Base-by-base conservation (phyloP, 2,329 filamentous ascomycete genomes). In the Drechslerella dactyloides region DNA sequence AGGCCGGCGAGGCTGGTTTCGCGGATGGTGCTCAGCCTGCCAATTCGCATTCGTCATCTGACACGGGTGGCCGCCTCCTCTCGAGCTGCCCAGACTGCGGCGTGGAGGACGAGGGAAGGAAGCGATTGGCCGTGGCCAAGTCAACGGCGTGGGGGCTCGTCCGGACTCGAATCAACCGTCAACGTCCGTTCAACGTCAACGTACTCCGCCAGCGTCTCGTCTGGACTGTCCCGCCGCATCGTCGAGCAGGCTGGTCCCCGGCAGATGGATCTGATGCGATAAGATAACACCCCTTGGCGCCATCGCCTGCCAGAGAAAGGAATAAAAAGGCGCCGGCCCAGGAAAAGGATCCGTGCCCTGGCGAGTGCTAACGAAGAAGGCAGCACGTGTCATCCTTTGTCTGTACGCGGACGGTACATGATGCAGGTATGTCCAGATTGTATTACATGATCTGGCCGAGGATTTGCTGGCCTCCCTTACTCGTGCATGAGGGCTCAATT, bases 261-360 rank as follows among this genome's bases (percentile, higher is more conserved):
- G 27, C 27, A 4, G 27, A 33, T 33, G 3, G 27, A 33, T 33
- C 27, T 33, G 27, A 70, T 70, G 44, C 63, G 66, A 70, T 70
- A 63, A 70, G 66, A 70, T 70, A 70, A 70, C 23, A 10, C n/a
- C n/a, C 30, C 59, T 35, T 54, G 59, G 15, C 58, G 27, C 52
- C 46, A 15, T n/a, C 30, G 15, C 24, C 27, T 35, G 8, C 46
- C 33, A 13, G 46, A 11, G 51, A 69, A 61, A 11, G 51, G 61
- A 61, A 61, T 42, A 60, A 19, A 27, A 42, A 17, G 51, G 15
- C 42, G 50, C 64, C 56, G 37, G 19, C 48, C 19, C 11, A 42
- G 37, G 15, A 59, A 68, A 69, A 69, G 58, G 65, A 69, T 69
- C 65, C 65, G 58, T 57, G 58, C 53, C 57, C 51, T 53, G 40